phyloP scores from a whole-genome alignment of 768 basidiomycete genomes.

The Dentipellis fragilis region DNA sequence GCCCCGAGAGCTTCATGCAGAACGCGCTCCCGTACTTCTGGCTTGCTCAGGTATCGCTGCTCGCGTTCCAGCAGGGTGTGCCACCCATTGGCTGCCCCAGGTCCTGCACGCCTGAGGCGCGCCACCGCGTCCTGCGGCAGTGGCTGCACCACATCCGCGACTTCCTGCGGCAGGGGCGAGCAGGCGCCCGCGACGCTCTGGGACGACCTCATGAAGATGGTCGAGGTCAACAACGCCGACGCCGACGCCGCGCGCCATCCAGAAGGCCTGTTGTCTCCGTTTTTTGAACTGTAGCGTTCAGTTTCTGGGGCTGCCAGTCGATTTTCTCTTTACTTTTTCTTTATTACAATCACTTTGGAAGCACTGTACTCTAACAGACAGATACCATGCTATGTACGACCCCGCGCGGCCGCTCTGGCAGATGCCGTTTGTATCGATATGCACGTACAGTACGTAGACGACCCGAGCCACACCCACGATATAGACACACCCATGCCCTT shows the following conservation, averaged over 20 bases:
- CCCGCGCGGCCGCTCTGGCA: too few relatives aligned
- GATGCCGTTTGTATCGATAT: too few relatives aligned
- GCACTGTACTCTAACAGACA: too few relatives aligned
- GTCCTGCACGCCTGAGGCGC: slow-evolving; percentile 6
- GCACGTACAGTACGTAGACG: too few relatives aligned
- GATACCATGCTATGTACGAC: too few relatives aligned
- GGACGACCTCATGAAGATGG: slow-evolving; percentile 12
- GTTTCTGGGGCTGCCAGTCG: not conserved
- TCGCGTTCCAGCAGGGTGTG: slow-evolving; percentile 34
- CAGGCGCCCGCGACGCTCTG: slow-evolving; percentile 8
- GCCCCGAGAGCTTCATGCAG: slow-evolving; percentile 8
- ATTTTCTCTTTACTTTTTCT: too few relatives aligned
- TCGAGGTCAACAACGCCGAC: not conserved
- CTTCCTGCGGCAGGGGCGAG: slow-evolving; percentile 8
- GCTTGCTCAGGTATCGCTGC: slow-evolving; percentile 39
- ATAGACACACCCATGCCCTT: too few relatives aligned
- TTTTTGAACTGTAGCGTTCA: not conserved
- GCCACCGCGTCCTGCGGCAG: slow-evolving; percentile 11
- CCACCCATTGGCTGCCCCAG: slow-evolving; percentile 16
- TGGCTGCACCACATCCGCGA: slow-evolving; percentile 11
- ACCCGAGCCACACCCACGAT: too few relatives aligned
- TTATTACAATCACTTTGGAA: too few relatives aligned
- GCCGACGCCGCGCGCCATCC: not conserved
- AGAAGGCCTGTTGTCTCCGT: not conserved
- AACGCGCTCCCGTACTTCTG: slow-evolving; percentile 41